A percentile compares a stretch with the other conserved stretches of the same genome.
Conservation (phyloP, 306 rosid species). For the Notholithocarpus densiflorus region DNA sequence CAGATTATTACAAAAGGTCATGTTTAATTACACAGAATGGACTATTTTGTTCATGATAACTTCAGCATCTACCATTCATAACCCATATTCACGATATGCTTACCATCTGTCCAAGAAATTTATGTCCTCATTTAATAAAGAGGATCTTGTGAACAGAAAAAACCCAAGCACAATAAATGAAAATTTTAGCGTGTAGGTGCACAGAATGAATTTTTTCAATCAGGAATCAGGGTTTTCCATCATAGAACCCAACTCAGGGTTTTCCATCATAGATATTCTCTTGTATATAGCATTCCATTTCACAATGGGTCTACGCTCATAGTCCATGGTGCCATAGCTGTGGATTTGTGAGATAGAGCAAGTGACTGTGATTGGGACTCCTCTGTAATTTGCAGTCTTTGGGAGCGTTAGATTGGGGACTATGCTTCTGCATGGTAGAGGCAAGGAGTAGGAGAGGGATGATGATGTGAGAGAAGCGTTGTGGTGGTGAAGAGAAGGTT, state of each 20-base stretch:
- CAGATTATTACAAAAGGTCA: not conserved
- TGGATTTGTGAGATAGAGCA: conserved; percentile 65
- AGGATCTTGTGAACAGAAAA: not conserved
- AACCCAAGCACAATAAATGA: not conserved
- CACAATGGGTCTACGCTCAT: conserved; percentile 55
- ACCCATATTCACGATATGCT: not conserved
- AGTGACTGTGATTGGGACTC: conserved; percentile 25
- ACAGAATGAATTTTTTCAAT: not conserved
- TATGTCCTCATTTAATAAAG: not conserved
- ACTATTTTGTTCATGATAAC: not conserved
- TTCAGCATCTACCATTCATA: not conserved
- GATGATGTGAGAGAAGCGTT: conserved; percentile 43
- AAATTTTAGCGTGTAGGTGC: not conserved
- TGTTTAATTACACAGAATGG: not conserved
- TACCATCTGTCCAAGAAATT: not conserved
- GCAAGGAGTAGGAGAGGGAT: conserved; percentile 33
- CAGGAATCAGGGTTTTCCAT: no score
- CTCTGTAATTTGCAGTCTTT: conserved; percentile 5
- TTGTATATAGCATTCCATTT: conserved; percentile 66
- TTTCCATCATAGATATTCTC: conserved; percentile 53
- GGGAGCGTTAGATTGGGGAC: conserved; percentile 18
- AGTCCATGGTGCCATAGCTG: conserved; percentile 69
- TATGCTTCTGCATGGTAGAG: conserved; percentile 15
- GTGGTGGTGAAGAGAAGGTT: conserved; percentile 47
- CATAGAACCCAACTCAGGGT: conserved; percentile 60